Conservation (phyloP, 495 filamentous ascomycete genomes). For the Darksidea phi region DNA sequence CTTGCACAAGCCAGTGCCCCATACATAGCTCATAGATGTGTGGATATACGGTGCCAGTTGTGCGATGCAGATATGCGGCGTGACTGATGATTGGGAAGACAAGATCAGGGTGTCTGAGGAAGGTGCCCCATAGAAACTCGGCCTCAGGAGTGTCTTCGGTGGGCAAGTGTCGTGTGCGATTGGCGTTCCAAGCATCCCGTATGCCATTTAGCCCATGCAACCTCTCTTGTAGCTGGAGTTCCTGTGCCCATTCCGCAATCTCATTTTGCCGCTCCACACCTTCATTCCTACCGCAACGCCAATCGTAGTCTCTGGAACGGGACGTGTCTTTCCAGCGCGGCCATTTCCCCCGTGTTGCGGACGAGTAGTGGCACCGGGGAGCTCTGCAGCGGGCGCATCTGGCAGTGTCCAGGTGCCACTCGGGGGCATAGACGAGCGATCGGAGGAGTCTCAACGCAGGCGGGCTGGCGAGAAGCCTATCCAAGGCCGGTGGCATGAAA, state of each 20-base stretch:
- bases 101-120: slow-evolving; percentile 51
- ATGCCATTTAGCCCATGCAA: slow-evolving; percentile 61
- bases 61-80: slow-evolving; percentile 52
- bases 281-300: not conserved
- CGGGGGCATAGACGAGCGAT: slow-evolving; percentile 16
- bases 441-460: slow-evolving; percentile 35
- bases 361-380: slow-evolving; percentile 7
- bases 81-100: slow-evolving; percentile 56
- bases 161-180: slow-evolving; percentile 51
- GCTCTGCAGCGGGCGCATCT: slow-evolving; percentile 9
- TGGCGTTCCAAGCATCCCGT: slow-evolving; percentile 61
- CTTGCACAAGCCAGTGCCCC: slow-evolving; percentile 53
- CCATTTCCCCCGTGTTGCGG: not conserved
- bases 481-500: slow-evolving; percentile 36
- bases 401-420: slow-evolving; percentile 1
- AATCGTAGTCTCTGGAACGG: not conserved
- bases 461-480: slow-evolving; percentile 38
- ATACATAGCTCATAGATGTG: slow-evolving; percentile 54
- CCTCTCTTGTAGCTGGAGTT: slow-evolving; percentile 61
- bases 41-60: slow-evolving; percentile 48
- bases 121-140: slow-evolving; percentile 57
- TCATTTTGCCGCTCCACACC: slow-evolving; percentile 40
- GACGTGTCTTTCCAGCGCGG: not conserved
- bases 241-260: slow-evolving; percentile 62
- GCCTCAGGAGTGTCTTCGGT: slow-evolving; percentile 48